Percentiles rank a stretch among this genome's conserved stretches.
phyloP scores from a whole-genome alignment of 768 basidiomycete species.

The Lactarius sp. region DNA sequence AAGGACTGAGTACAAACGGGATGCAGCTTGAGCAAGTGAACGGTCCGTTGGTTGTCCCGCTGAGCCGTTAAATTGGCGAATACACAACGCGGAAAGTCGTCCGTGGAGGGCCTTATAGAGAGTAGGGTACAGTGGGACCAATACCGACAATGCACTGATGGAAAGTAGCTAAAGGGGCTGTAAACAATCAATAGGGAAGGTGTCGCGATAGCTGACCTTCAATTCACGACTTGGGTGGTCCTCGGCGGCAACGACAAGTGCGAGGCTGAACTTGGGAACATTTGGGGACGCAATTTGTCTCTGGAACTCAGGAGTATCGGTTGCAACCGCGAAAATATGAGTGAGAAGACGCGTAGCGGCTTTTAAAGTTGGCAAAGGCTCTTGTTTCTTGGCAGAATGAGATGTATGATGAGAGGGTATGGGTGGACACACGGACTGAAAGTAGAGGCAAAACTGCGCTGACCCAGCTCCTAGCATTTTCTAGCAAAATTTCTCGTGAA shows the following conservation, averaged over 20 bases:
- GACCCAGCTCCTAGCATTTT: slow-evolving; percentile 71
- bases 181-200: slow-evolving; percentile 2
- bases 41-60: slow-evolving; percentile 39
- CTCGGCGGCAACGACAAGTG: slow-evolving; percentile 53
- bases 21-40: slow-evolving; percentile 44
- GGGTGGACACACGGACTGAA: slow-evolving; percentile 51
- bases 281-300: slow-evolving; percentile 70
- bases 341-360: slow-evolving; percentile 61
- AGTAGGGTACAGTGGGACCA: slow-evolving; percentile 64
- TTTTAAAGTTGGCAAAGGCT: slow-evolving; percentile 54
- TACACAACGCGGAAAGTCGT: slow-evolving; percentile 47
- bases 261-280: slow-evolving; percentile 62
- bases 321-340: slow-evolving; percentile 54
- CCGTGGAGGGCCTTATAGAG: slow-evolving; percentile 53
- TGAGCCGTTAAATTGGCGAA: slow-evolving; percentile 54
- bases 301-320: slow-evolving; percentile 71
- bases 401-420: slow-evolving; percentile 28
- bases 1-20: slow-evolving; percentile 55
- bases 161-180: slow-evolving; percentile 38
- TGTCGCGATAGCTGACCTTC: slow-evolving; percentile 40
- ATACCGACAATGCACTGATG: slow-evolving; percentile 45
- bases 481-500: slow-evolving; percentile 58
- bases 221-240: slow-evolving; percentile 47
- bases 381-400: slow-evolving; percentile 53
- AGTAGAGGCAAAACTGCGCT: slow-evolving; percentile 57